A percentile compares a stretch with the other conserved stretches of the same genome.
Evolutionary conservation across 371 early-diverging fungal species (phyloP).

Genomic region (Mortierella sp.): DNA sequence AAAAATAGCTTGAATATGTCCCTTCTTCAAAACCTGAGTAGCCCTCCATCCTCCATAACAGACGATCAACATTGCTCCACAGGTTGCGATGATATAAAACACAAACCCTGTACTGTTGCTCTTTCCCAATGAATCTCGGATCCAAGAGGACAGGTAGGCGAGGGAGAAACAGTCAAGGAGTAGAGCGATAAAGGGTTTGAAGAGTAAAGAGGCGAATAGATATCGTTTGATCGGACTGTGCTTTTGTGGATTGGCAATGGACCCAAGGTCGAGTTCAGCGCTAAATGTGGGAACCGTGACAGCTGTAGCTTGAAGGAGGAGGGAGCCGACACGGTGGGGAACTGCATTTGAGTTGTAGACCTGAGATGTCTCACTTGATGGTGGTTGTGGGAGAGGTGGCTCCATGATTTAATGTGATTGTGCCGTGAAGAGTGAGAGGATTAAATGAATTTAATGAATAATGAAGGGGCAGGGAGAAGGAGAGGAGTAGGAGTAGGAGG

Average conservation of each 20-base stretch:
- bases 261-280: slow-evolving; percentile 44
- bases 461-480: too few relatives aligned
- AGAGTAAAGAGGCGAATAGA: slow-evolving; percentile 45
- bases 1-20: slow-evolving; percentile 46
- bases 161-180: slow-evolving; percentile 42
- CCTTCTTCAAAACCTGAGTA: slow-evolving; percentile 21
- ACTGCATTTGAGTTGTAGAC: slow-evolving; percentile 13
- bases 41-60: slow-evolving; percentile 47
- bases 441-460: too few relatives aligned
- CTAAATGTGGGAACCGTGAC: slow-evolving; percentile 44
- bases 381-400: slow-evolving; percentile 21
- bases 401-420: slow-evolving; percentile 7
- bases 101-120: slow-evolving; percentile 27
- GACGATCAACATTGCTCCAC: slow-evolving; percentile 24
- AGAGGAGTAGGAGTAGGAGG: background rate
- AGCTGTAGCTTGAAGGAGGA: slow-evolving; percentile 30
- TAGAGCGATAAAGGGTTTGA: slow-evolving; percentile 38
- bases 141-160: slow-evolving; percentile 29
- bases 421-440: too few relatives aligned
- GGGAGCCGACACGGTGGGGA: slow-evolving; percentile 37
- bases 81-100: slow-evolving; percentile 32
- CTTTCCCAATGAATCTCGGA: slow-evolving; percentile 26
- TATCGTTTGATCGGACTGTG: slow-evolving; percentile 42
- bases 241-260: slow-evolving; percentile 45
- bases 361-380: slow-evolving; percentile 23